These are phyloP conservation scores for Conticribra guillardii DNA, from an alignment of 108 stramenopile genomes.

Conservation along the genomic window DNA sequence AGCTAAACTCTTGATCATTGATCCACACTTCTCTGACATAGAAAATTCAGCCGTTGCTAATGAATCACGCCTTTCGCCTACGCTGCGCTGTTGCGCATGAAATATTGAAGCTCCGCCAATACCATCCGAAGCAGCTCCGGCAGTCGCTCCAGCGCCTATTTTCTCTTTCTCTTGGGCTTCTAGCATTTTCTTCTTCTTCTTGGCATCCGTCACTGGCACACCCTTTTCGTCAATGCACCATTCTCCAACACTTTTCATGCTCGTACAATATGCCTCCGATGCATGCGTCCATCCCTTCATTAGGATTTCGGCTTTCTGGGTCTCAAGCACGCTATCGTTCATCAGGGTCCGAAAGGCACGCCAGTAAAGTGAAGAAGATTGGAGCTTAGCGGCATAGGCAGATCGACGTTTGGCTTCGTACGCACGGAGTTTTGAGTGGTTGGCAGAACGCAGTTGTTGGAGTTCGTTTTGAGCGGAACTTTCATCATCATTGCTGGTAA, in stretches of 20 bases:
- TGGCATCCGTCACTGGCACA: conserved; percentile 53
- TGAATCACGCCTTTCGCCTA: not conserved
- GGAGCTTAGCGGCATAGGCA: conserved; percentile 72
- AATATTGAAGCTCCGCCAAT: not conserved
- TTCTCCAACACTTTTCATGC: conserved; percentile 62
- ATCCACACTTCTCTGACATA: conserved; percentile 26
- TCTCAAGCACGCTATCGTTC: conserved; percentile 62
- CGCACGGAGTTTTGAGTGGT: conserved; percentile 54
- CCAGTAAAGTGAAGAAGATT: conserved; percentile 77
- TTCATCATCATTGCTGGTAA: not conserved
- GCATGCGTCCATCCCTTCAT: conserved; percentile 66
- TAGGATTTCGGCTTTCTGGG: conserved; percentile 65
- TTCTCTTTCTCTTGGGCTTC: conserved; percentile 11
- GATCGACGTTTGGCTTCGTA: conserved; percentile 71
- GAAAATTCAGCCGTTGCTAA: conserved; percentile 13
- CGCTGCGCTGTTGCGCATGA: not conserved
- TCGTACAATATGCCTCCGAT: conserved; percentile 49
- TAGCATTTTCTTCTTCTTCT: conserved; percentile 55
- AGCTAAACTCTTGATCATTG: conserved; percentile 31
- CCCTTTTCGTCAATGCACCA: conserved; percentile 71
- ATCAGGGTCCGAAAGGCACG: conserved; percentile 73
- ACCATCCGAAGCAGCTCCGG: not conserved
- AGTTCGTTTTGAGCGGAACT: not conserved
- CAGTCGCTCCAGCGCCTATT: not conserved
- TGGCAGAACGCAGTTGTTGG: conserved; percentile 12